These are phyloP conservation scores for Saccharomyces hybrid DNA, from an alignment of 1,139 yeast species.

Conservation along the genomic window DNA sequence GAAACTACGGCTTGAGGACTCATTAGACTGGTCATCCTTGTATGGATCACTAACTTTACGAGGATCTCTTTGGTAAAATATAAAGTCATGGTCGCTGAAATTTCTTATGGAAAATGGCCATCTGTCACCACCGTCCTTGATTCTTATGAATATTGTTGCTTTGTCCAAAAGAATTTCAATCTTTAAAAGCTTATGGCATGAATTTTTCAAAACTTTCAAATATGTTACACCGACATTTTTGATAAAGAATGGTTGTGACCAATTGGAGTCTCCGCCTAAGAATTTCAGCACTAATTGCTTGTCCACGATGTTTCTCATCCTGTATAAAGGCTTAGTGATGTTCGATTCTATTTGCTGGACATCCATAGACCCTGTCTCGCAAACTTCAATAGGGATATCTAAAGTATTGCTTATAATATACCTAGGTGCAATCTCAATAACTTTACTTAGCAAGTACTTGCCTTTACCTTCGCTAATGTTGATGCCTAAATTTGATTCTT, in stretches of 20 bases:
- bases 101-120: conserved; percentile 96
- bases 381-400: conserved; percentile 47
- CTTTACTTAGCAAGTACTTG: conserved; percentile 66
- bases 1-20: conserved; percentile 36
- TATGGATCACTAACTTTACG: conserved; percentile 37
- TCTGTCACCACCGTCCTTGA: conserved; percentile 61
- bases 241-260: conserved; percentile 87
- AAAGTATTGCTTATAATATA: conserved; percentile 64
- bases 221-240: conserved; percentile 78
- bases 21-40: conserved; percentile 58
- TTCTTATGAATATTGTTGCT: conserved; percentile 71
- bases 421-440: conserved; percentile 76
- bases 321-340: conserved; percentile 54
- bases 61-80: conserved; percentile 82
- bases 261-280: conserved; percentile 49
- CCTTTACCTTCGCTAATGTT: conserved; percentile 83
- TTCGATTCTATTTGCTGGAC: conserved; percentile 42
- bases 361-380: conserved; percentile 58
- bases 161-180: conserved; percentile 70
- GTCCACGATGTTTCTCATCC: conserved; percentile 24
- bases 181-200: conserved; percentile 63
- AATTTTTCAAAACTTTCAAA: conserved; percentile 54
- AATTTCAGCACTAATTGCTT: conserved; percentile 58
- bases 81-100: conserved; percentile 77
- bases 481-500: conserved; percentile 72